Percentiles rank a stretch among this genome's conserved stretches.
These are phyloP conservation scores for Heliamphora exappendiculata DNA, from an alignment of 148 eudicot species.

Conservation along the genomic window DNA sequence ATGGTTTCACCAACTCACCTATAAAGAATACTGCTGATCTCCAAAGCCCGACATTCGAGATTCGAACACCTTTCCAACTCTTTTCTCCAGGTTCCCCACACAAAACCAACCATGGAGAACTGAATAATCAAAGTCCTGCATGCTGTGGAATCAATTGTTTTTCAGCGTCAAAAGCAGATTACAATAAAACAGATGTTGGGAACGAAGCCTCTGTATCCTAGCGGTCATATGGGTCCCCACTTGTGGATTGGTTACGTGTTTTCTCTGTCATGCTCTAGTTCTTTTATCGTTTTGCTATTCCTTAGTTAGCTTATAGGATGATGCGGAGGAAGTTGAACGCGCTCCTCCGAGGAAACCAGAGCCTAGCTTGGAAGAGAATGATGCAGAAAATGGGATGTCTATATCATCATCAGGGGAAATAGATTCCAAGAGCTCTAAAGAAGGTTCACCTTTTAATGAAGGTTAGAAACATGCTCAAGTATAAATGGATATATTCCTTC, in stretches of 20 bases:
- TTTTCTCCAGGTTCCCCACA: conserved; percentile 29
- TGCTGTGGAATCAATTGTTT: conserved; percentile 28
- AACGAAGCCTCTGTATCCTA: conserved; percentile 35
- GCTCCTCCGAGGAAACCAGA: conserved; percentile 23
- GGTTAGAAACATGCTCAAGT: conserved; percentile 18
- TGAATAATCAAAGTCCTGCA: conserved; percentile 23
- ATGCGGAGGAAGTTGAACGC: conserved; percentile 25
- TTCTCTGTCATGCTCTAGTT: background rate
- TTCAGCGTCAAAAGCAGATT: conserved; percentile 20
- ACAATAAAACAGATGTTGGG: conserved; percentile 31
- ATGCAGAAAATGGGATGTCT: conserved; percentile 12
- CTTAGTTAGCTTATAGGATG: conserved; percentile 44
- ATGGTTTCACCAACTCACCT: conserved; percentile 26
- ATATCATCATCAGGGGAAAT: conserved; percentile 25
- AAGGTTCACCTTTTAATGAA: conserved; percentile 23
- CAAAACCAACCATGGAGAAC: conserved; percentile 23
- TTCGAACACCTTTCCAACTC: conserved; percentile 24
- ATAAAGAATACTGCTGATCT: conserved; percentile 26
- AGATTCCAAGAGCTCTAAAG: conserved; percentile 30
- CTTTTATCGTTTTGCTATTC: conserved; percentile 16
- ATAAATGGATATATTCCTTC: background rate
- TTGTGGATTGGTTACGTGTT: conserved; percentile 6
- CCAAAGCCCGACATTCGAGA: conserved; percentile 29
- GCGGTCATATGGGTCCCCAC: background rate
- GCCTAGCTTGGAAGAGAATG: conserved; percentile 14